Conservation (phyloP, 345 rosid genomes). For the Sonneratia caseolaris region DNA sequence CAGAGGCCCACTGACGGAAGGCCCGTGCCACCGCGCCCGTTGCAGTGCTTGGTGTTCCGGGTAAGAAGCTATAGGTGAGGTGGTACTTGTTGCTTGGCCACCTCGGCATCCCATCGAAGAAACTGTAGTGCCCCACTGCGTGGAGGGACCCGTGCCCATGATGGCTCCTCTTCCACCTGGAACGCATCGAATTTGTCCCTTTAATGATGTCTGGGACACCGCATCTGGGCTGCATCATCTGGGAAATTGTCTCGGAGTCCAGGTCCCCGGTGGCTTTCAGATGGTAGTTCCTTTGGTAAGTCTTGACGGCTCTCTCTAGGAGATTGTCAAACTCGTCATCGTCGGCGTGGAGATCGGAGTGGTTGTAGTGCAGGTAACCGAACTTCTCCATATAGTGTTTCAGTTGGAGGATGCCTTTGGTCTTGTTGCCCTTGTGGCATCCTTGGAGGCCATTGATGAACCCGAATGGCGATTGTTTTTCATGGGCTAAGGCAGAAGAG, state of each 20-base stretch:
- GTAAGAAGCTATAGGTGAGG: conserved; percentile 20
- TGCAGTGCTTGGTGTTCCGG: conserved; percentile 6
- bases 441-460: conserved; percentile 26
- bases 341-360: background rate
- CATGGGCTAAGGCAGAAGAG: no score
- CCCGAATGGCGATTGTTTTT: conserved; percentile 6
- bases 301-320: conserved; percentile 22
- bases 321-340: conserved; percentile 21
- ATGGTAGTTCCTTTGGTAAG: conserved; percentile 22
- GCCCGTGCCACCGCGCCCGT: conserved; percentile 11
- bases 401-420: conserved; percentile 19
- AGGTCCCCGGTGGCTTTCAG: conserved; percentile 19
- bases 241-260: conserved; percentile 14
- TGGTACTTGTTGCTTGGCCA: conserved; percentile 18
- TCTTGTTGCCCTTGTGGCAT: conserved; percentile 22
- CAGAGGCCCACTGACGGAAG: conserved; percentile 19
- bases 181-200: conserved; percentile 18
- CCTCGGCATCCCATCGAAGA: conserved; percentile 15
- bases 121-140: conserved; percentile 15
- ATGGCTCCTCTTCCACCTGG: conserved; percentile 5
- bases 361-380: conserved; percentile 20
- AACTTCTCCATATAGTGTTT: conserved; percentile 21
- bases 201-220: conserved; percentile 28
- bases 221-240: conserved; percentile 26
- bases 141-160: conserved; percentile 8